phyloP scores from a whole-genome alignment of 1,284 basidiomycete genomes.

The Paramarasmius palmivorus region DNA sequence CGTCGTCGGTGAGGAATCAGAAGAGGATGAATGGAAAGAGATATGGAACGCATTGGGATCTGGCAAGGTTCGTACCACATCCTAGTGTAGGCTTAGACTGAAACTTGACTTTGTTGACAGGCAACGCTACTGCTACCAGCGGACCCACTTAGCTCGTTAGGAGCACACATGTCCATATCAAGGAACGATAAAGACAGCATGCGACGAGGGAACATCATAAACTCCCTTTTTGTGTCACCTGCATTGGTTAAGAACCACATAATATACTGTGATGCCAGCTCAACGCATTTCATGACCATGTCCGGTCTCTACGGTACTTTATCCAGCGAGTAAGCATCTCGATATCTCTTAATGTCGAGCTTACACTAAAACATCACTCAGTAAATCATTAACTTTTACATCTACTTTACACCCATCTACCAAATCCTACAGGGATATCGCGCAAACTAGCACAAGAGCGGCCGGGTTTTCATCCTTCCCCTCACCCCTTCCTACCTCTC shows the following conservation, averaged over 20 bases:
- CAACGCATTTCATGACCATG: slow-evolving; percentile 62
- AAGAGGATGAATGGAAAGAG: slow-evolving; percentile 70
- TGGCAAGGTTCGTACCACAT: slow-evolving; percentile 58
- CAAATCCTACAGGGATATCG: slow-evolving; percentile 51
- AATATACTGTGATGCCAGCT: slow-evolving; percentile 49
- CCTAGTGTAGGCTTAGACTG: slow-evolving; percentile 5
- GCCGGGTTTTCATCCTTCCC: slow-evolving; percentile 10
- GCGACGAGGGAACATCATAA: neutral
- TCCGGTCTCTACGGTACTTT: slow-evolving; percentile 79
- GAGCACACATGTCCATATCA: slow-evolving; percentile 16
- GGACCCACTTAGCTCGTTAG: slow-evolving; percentile 49
- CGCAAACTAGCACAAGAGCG: slow-evolving; percentile 14
- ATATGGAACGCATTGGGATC: slow-evolving; percentile 67
- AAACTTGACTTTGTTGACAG: slow-evolving; percentile 39
- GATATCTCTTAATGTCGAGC: neutral
- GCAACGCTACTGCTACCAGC: slow-evolving; percentile 78
- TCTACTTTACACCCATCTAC: slow-evolving; percentile 67
- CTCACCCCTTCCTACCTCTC: neutral
- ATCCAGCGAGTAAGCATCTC: slow-evolving; percentile 42
- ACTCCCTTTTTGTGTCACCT: slow-evolving; percentile 49
- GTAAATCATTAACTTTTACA: slow-evolving; percentile 48
- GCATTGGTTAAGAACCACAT: slow-evolving; percentile 83
- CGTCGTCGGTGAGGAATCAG: slow-evolving; percentile 50
- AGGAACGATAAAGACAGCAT: slow-evolving; percentile 1
- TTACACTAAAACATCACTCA: slow-evolving; percentile 19